Base-by-base conservation (phyloP, 129 eudicot species). In the Helianthus annuus region DNA sequence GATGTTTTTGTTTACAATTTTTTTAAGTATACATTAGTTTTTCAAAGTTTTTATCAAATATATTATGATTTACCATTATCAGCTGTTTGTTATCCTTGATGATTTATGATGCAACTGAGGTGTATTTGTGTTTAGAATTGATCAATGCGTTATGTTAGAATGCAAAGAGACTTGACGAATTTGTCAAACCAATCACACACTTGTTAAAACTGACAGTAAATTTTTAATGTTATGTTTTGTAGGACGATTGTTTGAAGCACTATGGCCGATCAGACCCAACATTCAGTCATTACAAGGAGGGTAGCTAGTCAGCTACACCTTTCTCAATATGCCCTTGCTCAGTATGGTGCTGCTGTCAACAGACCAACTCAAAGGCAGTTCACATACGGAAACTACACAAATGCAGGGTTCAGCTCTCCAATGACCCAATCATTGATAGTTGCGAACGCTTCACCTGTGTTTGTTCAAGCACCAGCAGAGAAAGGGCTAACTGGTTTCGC, bases 401-500 rank as follows among this genome's bases (percentile, higher is more conserved):
- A 83, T 42, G 75, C 72, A 40, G 83, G 75, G 11, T 65, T 83
- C 57, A 80, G 71, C 42, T 75, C 53, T 64, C 87, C 87, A n/a
- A 45, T 58, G 16, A 38, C 67, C 13, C 63, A 72, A 32, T 79
- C 87, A 2, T 40, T 78, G 80, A 4, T 78, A 1, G 70, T 80
- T 34, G 78, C 81, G 13, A 83, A 83, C 40, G 81, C 79, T 55
- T 64, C 75, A 7, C 84, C 84, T 8, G 82, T 83, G 11, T 83
- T 83, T 61, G 81, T 76, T 49, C 84, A 79, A 75, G 87, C 87
- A 62, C 87, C 87, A 44, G 9, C 84, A 9, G 87, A 83, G 69
- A 83, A 83, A 79, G 87, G 87, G 39, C 24, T 75, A 17, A 75
- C 87, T 19, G 79, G 87, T 24, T 83, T 83, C 42, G 87, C 87